Evolutionary conservation across 2,329 filamentous ascomycete genomes (phyloP).

Genomic region (Plectosphaerella sp.): DNA sequence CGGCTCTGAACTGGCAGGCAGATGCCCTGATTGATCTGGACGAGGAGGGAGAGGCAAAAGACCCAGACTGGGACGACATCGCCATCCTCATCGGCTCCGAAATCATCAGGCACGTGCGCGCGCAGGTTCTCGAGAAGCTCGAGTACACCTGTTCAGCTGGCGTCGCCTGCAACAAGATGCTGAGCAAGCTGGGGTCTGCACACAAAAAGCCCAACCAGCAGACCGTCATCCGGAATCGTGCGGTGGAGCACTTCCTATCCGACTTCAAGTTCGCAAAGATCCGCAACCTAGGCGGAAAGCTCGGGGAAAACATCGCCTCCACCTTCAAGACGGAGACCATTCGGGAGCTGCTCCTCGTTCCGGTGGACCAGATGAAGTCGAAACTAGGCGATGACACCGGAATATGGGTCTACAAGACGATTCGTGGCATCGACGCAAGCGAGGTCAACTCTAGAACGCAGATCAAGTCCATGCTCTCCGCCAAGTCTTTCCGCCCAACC

Average conservation of each 20-base stretch:
- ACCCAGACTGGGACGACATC: slow-evolving; percentile 96
- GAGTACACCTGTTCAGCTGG: slow-evolving; percentile 91
- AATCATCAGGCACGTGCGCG: slow-evolving; percentile 74
- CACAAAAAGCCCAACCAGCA: slow-evolving; percentile 93
- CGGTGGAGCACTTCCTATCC: slow-evolving; percentile 71
- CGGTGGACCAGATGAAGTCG: slow-evolving; percentile 71
- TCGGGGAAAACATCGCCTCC: slow-evolving; percentile 81
- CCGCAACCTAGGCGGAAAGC: slow-evolving; percentile 87
- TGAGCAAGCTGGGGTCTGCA: slow-evolving; percentile 88
- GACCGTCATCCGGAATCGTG: slow-evolving; percentile 86
- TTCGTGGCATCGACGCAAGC: slow-evolving; percentile 80
- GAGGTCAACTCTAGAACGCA: slow-evolving; percentile 89
- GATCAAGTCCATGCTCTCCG: slow-evolving; percentile 96
- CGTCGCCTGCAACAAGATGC: slow-evolving; percentile 86
- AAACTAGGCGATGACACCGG: slow-evolving; percentile 82
- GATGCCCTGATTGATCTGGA: slow-evolving; percentile 81
- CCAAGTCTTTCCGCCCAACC: slow-evolving; percentile 86
- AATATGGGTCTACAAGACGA: slow-evolving; percentile 76
- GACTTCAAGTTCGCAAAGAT: slow-evolving; percentile 94
- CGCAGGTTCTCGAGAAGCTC: slow-evolving; percentile 62
- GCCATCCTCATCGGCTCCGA: slow-evolving; percentile 82
- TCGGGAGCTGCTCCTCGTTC: slow-evolving; percentile 66
- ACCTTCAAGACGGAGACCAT: slow-evolving; percentile 78
- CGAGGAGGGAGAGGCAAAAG: slow-evolving; percentile 67
- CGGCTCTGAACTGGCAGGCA: slow-evolving; percentile 75